Conservation (phyloP, 2,329 filamentous ascomycete genomes). For the Exophiala sp. region DNA sequence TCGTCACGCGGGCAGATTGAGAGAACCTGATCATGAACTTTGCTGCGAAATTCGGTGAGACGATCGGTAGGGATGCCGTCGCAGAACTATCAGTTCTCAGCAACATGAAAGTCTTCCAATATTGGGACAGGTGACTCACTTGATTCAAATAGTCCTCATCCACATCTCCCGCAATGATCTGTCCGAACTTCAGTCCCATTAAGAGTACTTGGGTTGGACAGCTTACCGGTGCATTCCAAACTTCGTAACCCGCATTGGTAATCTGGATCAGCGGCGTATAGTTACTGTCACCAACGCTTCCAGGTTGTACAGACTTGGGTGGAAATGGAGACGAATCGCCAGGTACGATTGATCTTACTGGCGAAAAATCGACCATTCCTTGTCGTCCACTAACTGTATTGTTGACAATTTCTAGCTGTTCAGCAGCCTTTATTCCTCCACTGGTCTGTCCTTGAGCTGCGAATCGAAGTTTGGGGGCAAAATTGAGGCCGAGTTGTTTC, state of each 20-base stretch:
- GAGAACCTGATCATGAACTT: not conserved
- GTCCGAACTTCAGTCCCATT: not conserved
- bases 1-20: not conserved
- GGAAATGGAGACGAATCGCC: constrained; percentile 1
- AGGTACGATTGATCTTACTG: not conserved
- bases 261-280: constrained; percentile 1
- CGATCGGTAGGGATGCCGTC: not conserved
- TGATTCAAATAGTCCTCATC: constrained; percentile 2
- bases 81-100: not conserved
- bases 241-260: constrained; percentile 1
- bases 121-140: not conserved
- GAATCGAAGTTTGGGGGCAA: not conserved
- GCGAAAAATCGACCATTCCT: constrained; percentile 1
- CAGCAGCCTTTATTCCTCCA: not conserved
- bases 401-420: not conserved
- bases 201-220: no score
- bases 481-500: not conserved
- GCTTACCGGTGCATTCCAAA: constrained; percentile 1
- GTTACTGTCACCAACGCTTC: not conserved
- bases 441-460: not conserved
- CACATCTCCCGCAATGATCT: not conserved
- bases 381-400: not conserved
- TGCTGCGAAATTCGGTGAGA: not conserved
- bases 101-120: no score
- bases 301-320: not conserved